A percentile compares a stretch with the other conserved stretches of the same genome.
These are phyloP conservation scores for Skeletonema grethae DNA, from an alignment of 108 stramenopile genomes.

Conservation along the genomic window DNA sequence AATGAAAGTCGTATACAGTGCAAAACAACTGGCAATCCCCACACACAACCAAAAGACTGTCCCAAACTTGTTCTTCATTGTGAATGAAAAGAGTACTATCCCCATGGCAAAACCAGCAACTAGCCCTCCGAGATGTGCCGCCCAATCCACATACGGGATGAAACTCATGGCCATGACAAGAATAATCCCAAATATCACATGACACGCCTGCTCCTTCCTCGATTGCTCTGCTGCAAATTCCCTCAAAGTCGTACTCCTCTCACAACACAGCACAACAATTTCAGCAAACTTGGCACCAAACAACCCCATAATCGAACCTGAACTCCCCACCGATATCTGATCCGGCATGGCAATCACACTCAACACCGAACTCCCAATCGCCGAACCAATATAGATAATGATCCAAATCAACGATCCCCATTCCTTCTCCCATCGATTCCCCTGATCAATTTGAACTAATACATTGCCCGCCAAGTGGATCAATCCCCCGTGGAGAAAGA, in stretches of 20 bases:
- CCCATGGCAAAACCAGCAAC: constrained; percentile 72
- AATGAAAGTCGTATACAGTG: constrained; percentile 46
- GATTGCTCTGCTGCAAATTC: constrained; percentile 62
- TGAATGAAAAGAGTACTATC: constrained; percentile 61
- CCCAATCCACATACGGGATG: constrained; percentile 73
- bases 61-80: constrained; percentile 54
- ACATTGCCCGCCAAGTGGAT: constrained; percentile 81
- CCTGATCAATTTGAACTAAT: constrained; percentile 76
- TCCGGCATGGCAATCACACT: constrained; percentile 72
- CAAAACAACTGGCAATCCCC: constrained; percentile 54
- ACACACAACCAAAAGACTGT: constrained; percentile 61
- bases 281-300: constrained; percentile 85
- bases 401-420: constrained; percentile 79
- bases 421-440: constrained; percentile 80
- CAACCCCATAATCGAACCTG: constrained; percentile 85
- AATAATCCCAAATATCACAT: constrained; percentile 61
- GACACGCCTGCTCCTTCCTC: constrained; percentile 70
- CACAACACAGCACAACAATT: constrained; percentile 66
- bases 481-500: constrained; percentile 82
- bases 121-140: constrained; percentile 80
- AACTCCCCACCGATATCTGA: constrained; percentile 75
- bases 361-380: constrained; percentile 64
- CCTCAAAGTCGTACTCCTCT: constrained; percentile 51
- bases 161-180: constrained; percentile 61
- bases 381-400: constrained; percentile 68